phyloP scores from a whole-genome alignment of 1,284 basidiomycete genomes.

The Leccinum fallax region DNA sequence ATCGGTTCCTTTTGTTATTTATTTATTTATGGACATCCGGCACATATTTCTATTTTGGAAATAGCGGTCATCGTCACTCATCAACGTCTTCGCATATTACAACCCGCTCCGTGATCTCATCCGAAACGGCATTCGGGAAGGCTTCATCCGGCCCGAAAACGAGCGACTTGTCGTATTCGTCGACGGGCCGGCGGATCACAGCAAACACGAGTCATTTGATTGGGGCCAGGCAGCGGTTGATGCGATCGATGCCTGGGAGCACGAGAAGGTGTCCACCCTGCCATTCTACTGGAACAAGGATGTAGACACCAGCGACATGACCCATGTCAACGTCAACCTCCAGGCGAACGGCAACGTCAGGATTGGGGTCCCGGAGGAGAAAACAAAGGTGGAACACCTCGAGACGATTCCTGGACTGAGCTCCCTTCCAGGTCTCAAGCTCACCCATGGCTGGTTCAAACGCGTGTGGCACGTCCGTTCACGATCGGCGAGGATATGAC shows the following conservation, averaged over 20 bases:
- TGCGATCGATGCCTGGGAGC: constrained; percentile 66
- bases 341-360: neutral
- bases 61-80: constrained; percentile 67
- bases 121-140: constrained; percentile 63
- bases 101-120: constrained; percentile 78
- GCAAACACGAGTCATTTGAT: constrained; percentile 62
- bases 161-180: constrained; percentile 67
- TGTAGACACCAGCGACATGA: constrained; percentile 36
- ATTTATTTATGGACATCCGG: neutral
- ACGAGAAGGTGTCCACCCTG: constrained; percentile 32
- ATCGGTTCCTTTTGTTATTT: neutral
- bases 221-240: constrained; percentile 77
- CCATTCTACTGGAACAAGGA: constrained; percentile 47
- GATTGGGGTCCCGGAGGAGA: neutral
- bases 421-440: constrained; percentile 29
- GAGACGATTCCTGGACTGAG: constrained; percentile 29
- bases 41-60: neutral
- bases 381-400: constrained; percentile 23
- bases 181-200: constrained; percentile 62
- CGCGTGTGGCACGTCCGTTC: constrained; percentile 36
- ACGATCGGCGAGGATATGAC: constrained; percentile 26
- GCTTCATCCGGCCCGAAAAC: constrained; percentile 73
- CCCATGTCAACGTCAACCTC: constrained; percentile 18
- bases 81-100: constrained; percentile 84
- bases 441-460: constrained; percentile 33